Evolutionary conservation across 306 rosid species (phyloP).

Genomic region (Vachellia collinsii): DNA sequence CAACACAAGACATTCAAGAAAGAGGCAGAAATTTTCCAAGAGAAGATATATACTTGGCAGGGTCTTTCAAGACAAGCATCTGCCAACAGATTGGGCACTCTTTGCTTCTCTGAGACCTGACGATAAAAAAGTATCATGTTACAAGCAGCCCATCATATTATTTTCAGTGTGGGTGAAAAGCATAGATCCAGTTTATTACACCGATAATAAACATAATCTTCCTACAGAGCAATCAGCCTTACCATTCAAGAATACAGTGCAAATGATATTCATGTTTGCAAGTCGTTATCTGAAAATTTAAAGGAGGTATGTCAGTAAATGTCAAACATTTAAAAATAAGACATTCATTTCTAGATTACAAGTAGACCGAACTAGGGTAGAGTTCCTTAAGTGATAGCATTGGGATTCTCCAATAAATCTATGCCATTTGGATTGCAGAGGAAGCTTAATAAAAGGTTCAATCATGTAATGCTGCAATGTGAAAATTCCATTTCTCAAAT

Average conservation of each 20-base stretch:
- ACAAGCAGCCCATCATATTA: conserved; percentile 27
- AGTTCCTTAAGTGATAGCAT: not conserved
- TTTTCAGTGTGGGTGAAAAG: conserved; percentile 1
- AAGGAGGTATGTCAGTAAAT: conserved; percentile 35
- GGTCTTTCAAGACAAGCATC: conserved; percentile 73
- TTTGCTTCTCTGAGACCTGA: conserved; percentile 90
- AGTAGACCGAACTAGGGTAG: not conserved
- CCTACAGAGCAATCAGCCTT: conserved; percentile 27
- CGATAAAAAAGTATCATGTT: conserved; percentile 1
- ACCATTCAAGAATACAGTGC: conserved; percentile 98
- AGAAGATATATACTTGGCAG: conserved; percentile 61
- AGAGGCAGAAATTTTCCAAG: conserved; percentile 1
- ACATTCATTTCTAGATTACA: conserved; percentile 12
- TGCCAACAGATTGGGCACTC: conserved; percentile 98
- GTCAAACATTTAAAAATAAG: conserved; percentile 11
- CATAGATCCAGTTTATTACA: not conserved
- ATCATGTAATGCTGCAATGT: not conserved
- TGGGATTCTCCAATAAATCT: not conserved
- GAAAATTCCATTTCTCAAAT: not conserved
- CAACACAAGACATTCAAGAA: conserved; percentile 21
- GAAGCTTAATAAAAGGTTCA: not conserved
- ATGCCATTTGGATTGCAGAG: not conserved
- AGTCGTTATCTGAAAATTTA: conserved; percentile 69
- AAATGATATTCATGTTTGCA: conserved; percentile 97
- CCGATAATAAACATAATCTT: not conserved